Evolutionary conservation across 2,329 filamentous ascomycete genomes (phyloP).

Genomic region (Cladophialophora yegresii): DNA sequence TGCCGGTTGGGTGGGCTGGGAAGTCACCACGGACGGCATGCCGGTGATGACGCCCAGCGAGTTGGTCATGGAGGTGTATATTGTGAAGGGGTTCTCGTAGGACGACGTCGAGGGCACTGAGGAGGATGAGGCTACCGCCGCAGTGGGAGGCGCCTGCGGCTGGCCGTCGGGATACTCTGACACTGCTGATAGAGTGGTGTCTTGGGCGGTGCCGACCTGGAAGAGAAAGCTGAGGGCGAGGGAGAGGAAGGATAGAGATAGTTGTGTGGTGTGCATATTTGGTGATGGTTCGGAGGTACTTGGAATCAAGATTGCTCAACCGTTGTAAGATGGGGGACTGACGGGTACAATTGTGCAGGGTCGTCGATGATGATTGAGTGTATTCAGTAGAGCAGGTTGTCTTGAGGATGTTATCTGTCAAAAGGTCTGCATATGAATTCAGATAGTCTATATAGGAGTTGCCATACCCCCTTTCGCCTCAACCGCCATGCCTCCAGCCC

Average conservation of each 20-base stretch:
- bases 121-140: conserved; percentile 11
- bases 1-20: conserved; percentile 42
- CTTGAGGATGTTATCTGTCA: not conserved
- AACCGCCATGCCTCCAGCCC: conserved; percentile 16
- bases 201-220: conserved; percentile 1
- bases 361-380: not conserved
- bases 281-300: not conserved
- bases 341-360: not conserved
- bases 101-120: conserved; percentile 18
- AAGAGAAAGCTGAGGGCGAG: conserved; percentile 21
- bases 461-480: conserved; percentile 14
- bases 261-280: conserved; percentile 16
- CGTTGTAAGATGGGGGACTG: not conserved
- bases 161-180: conserved; percentile 31
- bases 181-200: conserved; percentile 14
- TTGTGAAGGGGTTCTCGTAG: conserved; percentile 49
- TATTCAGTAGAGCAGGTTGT: not conserved
- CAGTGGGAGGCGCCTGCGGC: conserved; percentile 21
- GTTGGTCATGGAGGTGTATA: conserved; percentile 53
- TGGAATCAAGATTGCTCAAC: not conserved
- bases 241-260: conserved; percentile 17
- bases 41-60: conserved; percentile 54
- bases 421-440: not conserved
- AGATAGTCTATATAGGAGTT: not conserved
- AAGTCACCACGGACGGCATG: conserved; percentile 45